Base-by-base conservation (phyloP, 306 rosid species). In the Castanea mollissima region DNA sequence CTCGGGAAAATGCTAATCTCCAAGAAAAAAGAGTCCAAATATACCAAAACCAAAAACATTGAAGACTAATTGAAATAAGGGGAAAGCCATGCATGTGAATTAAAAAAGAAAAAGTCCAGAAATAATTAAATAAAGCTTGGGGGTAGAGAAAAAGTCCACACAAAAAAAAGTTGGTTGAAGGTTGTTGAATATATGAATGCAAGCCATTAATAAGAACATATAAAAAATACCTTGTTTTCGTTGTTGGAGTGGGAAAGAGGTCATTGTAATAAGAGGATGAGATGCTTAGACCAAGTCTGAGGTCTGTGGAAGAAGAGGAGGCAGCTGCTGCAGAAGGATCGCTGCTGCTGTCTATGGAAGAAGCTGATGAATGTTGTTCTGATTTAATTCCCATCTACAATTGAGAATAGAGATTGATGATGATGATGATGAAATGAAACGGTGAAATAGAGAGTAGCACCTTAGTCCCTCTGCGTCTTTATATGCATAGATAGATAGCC, bases 241-340 rank as follows among this genome's bases (percentile, higher is more conserved):
- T 35, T 35, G 69, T 68, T 29, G 82, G 76, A 72, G 76, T 72
- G 82, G 78, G 55, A 54, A 77, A 25, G 63, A 64, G 63, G 11
- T 78, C 51, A 69, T 85, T 44, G 51, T 44, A 72, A 25, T 76
- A 84, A 56, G 78, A 52, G 60, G 81, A 73, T 38, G 84, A 82
- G 76, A 82, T 73, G 80, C 86, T 76, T 52, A 86, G 89, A 13
- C 86, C 89, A 83, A 86, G 89, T 76, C 77, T 86, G 4, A 86
- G 86, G 57, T 86, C 86, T 55, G 86, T 87, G 46, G 46, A 38
- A 38, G 2, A 38, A 38, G 11, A 38, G 11, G 46, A 7, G 46
- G 11, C 46, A 38, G 46, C 46, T 38, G 19, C 27, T 54, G 63
- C 13, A 12, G 0, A 52, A 79, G 83, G 85, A 62, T 82, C 58